A percentile compares a stretch with the other conserved stretches of the same genome.
Evolutionary conservation across 495 filamentous ascomycete species (phyloP).

Genomic region (Corynascus novoguineensis): DNA sequence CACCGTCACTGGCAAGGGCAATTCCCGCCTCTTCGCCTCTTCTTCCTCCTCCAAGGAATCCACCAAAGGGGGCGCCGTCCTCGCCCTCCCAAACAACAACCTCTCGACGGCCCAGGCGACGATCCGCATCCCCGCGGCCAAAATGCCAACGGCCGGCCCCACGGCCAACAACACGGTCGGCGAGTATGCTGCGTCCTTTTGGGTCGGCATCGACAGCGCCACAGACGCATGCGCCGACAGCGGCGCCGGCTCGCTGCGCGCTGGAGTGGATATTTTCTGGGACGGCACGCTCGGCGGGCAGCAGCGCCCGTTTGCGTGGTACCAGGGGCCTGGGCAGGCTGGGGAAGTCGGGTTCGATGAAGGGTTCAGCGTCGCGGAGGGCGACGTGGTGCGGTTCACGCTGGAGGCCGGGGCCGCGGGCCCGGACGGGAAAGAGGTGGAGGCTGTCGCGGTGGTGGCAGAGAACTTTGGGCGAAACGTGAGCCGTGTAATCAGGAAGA

Average conservation of each 20-base stretch:
- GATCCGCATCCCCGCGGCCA: slow-evolving; percentile 20
- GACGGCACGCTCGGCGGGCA: slow-evolving; percentile 18
- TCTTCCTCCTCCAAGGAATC: slow-evolving; percentile 5
- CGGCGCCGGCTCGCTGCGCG: slow-evolving; percentile 16
- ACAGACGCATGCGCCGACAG: background rate
- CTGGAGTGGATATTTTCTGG: slow-evolving; percentile 27
- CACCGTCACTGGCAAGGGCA: background rate
- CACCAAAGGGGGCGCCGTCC: slow-evolving; percentile 18
- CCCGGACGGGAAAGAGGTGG: slow-evolving; percentile 3
- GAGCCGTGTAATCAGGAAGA: background rate
- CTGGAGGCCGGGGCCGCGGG: background rate
- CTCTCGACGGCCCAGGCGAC: slow-evolving; percentile 9
- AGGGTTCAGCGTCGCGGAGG: slow-evolving; percentile 14
- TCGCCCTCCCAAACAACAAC: slow-evolving; percentile 3
- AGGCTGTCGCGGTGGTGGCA: slow-evolving; percentile 5
- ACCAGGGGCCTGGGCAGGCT: slow-evolving; percentile 7
- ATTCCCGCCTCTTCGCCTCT: slow-evolving; percentile 6
- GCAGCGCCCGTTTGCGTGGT: slow-evolving; percentile 24
- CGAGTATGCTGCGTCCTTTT: slow-evolving; percentile 26
- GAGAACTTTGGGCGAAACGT: slow-evolving; percentile 24
- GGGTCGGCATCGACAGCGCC: slow-evolving; percentile 24
- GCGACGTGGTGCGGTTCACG: slow-evolving; percentile 19
- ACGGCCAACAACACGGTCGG: slow-evolving; percentile 17
- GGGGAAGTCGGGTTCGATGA: slow-evolving; percentile 10
- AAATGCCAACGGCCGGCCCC: slow-evolving; percentile 19